Evolutionary conservation across 495 filamentous ascomycete species (phyloP).

Genomic region (Astrothelium subdiscretum): DNA sequence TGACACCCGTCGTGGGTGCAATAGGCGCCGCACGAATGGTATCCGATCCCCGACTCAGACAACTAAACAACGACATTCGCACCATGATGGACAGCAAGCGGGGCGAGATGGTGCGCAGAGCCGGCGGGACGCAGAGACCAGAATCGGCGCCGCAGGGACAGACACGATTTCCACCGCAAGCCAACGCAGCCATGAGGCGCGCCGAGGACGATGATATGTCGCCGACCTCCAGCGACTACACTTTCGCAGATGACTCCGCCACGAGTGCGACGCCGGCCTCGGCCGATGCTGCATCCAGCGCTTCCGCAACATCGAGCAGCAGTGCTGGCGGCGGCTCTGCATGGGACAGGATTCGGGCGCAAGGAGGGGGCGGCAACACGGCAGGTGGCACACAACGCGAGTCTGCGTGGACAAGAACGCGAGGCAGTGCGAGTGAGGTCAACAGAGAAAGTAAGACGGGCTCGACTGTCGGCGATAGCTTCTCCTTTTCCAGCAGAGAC

Average conservation of each 20-base stretch:
- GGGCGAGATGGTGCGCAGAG: background rate
- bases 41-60: slow-evolving; percentile 19
- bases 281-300: background rate
- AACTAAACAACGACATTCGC: slow-evolving; percentile 11
- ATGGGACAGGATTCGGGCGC: slow-evolving; percentile 4
- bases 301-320: background rate
- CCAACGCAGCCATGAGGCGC: background rate
- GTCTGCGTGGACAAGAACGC: background rate
- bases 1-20: slow-evolving; percentile 8
- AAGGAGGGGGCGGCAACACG: background rate
- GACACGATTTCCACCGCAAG: background rate
- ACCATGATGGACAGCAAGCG: background rate
- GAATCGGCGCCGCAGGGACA: background rate
- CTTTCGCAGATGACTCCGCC: background rate
- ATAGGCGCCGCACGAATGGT: background rate
- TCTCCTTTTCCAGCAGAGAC: slow-evolving; percentile 30
- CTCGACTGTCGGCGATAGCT: slow-evolving; percentile 25
- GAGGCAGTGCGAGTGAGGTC: background rate
- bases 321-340: background rate
- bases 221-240: slow-evolving; percentile 12
- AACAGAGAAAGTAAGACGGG: background rate
- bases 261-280: background rate
- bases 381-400: background rate
- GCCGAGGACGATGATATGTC: slow-evolving; percentile 11
- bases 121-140: background rate